A percentile compares a stretch with the other conserved stretches of the same genome.
Conservation (phyloP, 2,329 filamentous ascomycete species). For the Penicillium sp. region DNA sequence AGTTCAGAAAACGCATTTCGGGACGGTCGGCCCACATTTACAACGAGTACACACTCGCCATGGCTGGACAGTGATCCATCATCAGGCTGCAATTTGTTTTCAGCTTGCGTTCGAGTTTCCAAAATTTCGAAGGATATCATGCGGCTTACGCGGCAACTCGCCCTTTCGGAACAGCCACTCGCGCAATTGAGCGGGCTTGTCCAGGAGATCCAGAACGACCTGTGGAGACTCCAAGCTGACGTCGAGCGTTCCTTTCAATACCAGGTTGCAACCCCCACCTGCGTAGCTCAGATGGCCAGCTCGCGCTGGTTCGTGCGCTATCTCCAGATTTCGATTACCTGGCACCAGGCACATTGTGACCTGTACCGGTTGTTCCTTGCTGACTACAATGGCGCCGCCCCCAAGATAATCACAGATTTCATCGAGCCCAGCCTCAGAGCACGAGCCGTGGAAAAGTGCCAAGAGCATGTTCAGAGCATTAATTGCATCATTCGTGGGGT, state of each 20-base stretch:
- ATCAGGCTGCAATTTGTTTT: constrained; percentile 2
- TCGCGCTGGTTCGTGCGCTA: constrained; percentile 14
- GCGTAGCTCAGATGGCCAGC: background rate
- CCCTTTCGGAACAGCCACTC: constrained; percentile 8
- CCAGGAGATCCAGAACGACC: constrained; percentile 12
- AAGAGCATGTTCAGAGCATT: constrained; percentile 6
- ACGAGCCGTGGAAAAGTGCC: constrained; percentile 5
- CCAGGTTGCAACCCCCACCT: background rate
- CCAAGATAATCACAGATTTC: constrained; percentile 6
- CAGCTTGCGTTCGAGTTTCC: constrained; percentile 10
- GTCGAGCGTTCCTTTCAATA: constrained; percentile 3
- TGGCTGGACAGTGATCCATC: background rate
- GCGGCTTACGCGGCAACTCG: constrained; percentile 15
- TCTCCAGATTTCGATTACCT: constrained; percentile 10
- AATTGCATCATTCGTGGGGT: constrained; percentile 4
- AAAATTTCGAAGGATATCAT: constrained; percentile 15
- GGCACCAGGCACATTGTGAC: constrained; percentile 17
- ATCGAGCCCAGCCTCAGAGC: constrained; percentile 2
- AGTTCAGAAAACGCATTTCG: constrained; percentile 6
- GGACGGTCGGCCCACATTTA: background rate
- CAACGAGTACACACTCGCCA: background rate
- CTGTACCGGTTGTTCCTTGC: constrained; percentile 15
- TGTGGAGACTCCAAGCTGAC: constrained; percentile 10
- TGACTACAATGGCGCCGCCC: constrained; percentile 8
- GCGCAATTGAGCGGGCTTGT: constrained; percentile 8